Percentiles rank a stretch among this genome's conserved stretches.
phyloP scores from a whole-genome alignment of 2,329 filamentous ascomycete genomes.

The Xylogone sp. region DNA sequence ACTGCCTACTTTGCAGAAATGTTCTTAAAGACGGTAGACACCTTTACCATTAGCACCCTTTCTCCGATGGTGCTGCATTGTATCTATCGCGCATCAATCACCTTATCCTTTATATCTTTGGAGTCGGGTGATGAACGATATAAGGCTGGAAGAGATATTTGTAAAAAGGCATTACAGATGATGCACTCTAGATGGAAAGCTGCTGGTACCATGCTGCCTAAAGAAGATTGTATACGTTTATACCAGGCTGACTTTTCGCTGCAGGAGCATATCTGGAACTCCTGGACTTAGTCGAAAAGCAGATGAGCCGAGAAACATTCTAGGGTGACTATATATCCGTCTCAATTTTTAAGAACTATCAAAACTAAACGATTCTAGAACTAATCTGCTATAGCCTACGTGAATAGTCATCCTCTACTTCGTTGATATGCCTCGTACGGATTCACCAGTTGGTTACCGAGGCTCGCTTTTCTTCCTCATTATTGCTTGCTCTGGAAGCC shows the following conservation, averaged over 20 bases:
- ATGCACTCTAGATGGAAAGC: constrained; percentile 14
- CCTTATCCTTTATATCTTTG: constrained; percentile 4
- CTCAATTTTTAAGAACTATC: no score
- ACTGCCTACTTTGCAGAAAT: neutral
- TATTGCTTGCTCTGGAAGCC: no score
- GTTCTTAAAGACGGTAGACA: neutral
- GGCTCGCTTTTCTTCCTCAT: no score
- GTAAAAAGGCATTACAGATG: constrained; percentile 4
- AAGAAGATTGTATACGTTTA: neutral
- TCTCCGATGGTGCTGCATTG: constrained; percentile 11
- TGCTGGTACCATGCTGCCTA: constrained; percentile 8
- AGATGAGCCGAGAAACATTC: no score
- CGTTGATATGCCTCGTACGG: no score
- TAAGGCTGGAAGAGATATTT: neutral
- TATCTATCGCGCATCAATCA: constrained; percentile 7
- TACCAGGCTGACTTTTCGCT: neutral
- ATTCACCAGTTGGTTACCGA: no score
- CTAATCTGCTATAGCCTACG: neutral
- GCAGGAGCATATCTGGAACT: no score
- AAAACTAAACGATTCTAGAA: no score
- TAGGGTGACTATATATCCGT: no score
- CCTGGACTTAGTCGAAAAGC: no score
- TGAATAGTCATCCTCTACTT: neutral
- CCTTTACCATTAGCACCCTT: constrained; percentile 4
- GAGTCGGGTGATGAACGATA: constrained; percentile 6